Evolutionary conservation across 225 moss, liverwort and hornwort genomes (phyloP), one percentile per base, ranked within the genome.

Genomic region (Pseudoscleropodium purum): DNA sequence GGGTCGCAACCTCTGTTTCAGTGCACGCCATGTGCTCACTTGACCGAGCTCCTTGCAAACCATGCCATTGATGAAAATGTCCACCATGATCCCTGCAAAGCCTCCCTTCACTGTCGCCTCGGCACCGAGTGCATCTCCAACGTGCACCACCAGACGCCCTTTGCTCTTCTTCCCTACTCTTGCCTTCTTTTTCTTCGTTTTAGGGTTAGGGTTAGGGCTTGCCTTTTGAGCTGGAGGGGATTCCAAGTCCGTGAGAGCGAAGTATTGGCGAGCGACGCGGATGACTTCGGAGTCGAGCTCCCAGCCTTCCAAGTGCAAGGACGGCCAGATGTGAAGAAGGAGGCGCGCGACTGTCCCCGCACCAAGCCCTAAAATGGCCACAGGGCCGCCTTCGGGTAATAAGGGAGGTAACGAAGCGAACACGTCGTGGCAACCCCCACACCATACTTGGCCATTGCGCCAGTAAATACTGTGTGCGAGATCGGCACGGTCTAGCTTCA

Each of bases 211-310:
- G 24, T 6, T 59, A 27, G 59, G 70, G 26, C 75, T 87, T 36
- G 43, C 34, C 16, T 57, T 18, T 62, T 1, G 61, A 45, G n/a
- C 52, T 34, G 59, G 60, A 80, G 81, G 83, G 39, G 83, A 86
- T 88, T 95, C 94, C 52, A 96, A 89, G 74, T 95, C 91, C 41
- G 86, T n/a, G 41, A 96, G 93, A 54, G 92, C 91, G 84, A 96
- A 96, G 79, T 94, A 95, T 18, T 93, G 86, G 49, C 96, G 95
- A 57, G 85, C 95, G 29, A 96, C 89, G 69, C 92, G 92, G 27
- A 95, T 89, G 15, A 96, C 96, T 87, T 96, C 93, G 20, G 94
- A 73, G 88, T 96, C 96, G 41, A 96, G 81, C 91, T 95, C 96
- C 95, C 96, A 96, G 54, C 95, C 95, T 90, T 96, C 91, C 82